These are phyloP conservation scores for Leptographium lundbergii DNA, from an alignment of 2,329 filamentous ascomycete species.

Conservation along the genomic window DNA sequence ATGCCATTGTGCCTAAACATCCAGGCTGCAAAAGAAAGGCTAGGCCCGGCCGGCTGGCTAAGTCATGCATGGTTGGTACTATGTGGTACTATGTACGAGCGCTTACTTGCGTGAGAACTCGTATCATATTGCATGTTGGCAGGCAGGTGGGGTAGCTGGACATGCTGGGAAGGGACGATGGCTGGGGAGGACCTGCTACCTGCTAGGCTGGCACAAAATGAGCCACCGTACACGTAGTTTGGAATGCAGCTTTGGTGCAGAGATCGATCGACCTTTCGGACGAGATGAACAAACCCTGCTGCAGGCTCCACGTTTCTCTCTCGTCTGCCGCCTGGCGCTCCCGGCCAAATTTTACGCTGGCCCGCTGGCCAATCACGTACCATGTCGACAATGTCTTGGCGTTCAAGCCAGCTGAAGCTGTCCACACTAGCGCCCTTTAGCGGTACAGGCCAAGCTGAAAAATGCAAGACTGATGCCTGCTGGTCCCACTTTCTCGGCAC, in stretches of 20 bases:
- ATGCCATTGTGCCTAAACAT: background rate
- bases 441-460: constrained; percentile 8
- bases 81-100: background rate
- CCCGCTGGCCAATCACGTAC: constrained; percentile 5
- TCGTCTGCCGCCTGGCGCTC: background rate
- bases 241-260: background rate
- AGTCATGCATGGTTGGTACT: background rate
- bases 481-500: constrained; percentile 6
- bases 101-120: background rate
- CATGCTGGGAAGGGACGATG: background rate
- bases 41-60: background rate
- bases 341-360: background rate
- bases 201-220: background rate
- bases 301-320: background rate
- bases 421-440: constrained; percentile 5
- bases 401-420: constrained; percentile 10
- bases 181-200: background rate
- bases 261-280: background rate
- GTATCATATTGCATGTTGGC: background rate
- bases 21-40: background rate
- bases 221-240: background rate
- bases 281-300: background rate
- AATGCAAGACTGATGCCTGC: background rate
- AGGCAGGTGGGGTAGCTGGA: background rate
- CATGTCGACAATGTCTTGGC: background rate